Conservation (phyloP, 148 eudicot species). For the Camellia sinensis region DNA sequence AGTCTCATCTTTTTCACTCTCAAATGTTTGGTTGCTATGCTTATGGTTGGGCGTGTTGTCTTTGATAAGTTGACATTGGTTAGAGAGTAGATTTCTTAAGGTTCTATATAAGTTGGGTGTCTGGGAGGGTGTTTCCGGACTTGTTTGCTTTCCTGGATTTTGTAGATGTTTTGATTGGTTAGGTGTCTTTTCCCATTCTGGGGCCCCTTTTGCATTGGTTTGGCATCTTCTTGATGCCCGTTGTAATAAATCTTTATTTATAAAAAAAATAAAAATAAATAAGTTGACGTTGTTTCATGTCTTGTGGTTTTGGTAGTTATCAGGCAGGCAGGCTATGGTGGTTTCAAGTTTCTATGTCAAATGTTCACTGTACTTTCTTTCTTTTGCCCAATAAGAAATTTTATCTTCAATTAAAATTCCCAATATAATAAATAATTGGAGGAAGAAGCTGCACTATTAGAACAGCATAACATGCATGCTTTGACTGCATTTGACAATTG, state of each 20-base stretch:
- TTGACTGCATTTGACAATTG: slow-evolving; percentile 6
- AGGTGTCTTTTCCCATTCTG: too few species aligned
- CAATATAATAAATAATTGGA: background rate
- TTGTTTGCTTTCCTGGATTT: too few species aligned
- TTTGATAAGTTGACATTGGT: background rate
- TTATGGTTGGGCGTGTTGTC: slow-evolving; percentile 7
- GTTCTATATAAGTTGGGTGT: too few species aligned
- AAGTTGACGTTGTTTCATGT: background rate
- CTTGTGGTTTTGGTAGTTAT: background rate
- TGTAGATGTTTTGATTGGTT: too few species aligned
- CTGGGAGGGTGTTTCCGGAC: too few species aligned
- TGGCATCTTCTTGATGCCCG: too few species aligned
- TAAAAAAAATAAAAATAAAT: too few species aligned
- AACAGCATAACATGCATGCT: background rate
- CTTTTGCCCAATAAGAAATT: background rate
- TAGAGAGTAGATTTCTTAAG: too few species aligned
- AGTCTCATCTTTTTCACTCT: background rate
- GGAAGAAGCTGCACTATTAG: slow-evolving; percentile 1
- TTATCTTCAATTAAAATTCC: background rate
- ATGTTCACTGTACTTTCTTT: background rate
- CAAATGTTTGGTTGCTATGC: slow-evolving; percentile 6
- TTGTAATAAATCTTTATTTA: too few species aligned
- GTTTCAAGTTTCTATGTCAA: background rate
- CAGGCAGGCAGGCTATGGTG: background rate
- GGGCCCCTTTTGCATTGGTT: too few species aligned